phyloP scores from a whole-genome alignment of 176 grass and related monocot species.

The Rhynchospora tenuis region DNA sequence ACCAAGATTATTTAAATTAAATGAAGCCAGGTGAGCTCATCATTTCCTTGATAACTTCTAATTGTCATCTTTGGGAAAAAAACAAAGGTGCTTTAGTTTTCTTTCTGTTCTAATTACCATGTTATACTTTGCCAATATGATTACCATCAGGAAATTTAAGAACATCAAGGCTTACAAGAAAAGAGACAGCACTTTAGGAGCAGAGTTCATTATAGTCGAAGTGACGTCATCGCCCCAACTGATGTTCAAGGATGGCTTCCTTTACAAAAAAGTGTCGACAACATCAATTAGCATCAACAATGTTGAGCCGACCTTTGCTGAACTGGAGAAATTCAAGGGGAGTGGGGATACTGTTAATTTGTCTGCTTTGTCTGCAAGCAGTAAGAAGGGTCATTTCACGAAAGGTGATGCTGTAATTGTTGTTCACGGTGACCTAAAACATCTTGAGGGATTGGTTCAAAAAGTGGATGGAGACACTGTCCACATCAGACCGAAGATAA shows the following conservation, averaged over 20 bases:
- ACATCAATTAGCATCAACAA: conserved; percentile 60
- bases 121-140: conserved; percentile 22
- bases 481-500: conserved; percentile 60
- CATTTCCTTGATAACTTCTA: background rate
- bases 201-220: conserved; percentile 75
- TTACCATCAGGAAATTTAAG: conserved; percentile 52
- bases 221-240: conserved; percentile 13
- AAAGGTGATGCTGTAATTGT: conserved; percentile 92
- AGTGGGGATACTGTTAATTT: conserved; percentile 67
- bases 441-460: conserved; percentile 79
- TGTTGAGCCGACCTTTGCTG: conserved; percentile 65
- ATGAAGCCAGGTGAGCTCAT: conserved; percentile 62
- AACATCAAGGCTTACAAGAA: conserved; percentile 60
- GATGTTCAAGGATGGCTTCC: conserved; percentile 90
- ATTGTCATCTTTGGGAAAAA: background rate
- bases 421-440: conserved; percentile 71
- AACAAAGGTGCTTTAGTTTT: background rate
- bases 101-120: conserved; percentile 5
- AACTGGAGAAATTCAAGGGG: conserved; percentile 79
- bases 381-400: conserved; percentile 89
- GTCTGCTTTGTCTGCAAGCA: conserved; percentile 70
- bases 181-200: conserved; percentile 61
- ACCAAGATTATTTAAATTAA: conserved; percentile 82
- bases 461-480: conserved; percentile 79
- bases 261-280: conserved; percentile 65